Evolutionary conservation across 192 early-diverging fungal species (phyloP), one percentile per base, ranked within the genome.

Genomic region (Coemansia sp.): DNA sequence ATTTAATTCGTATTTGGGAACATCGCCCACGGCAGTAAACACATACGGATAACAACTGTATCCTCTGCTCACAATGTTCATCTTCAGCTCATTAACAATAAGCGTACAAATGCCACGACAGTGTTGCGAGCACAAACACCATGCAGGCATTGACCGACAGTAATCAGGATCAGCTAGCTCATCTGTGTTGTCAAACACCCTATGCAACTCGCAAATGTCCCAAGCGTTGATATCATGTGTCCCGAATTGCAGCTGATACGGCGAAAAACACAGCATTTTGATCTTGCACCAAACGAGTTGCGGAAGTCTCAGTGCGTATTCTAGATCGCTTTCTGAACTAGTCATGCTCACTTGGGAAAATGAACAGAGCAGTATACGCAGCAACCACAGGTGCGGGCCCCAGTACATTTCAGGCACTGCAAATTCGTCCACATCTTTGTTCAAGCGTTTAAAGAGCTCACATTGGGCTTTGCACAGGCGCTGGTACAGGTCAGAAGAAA

Each of bases 101-200:
- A 77, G 54, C 22, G 75, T 72, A 50, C 75, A 77, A 1, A 72
- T 72, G 1, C 69, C 75, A 12, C 58, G 59, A 24, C 75, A 77
- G 37, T 77, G 66, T 0, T 25, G 48, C 0, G 5, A 7, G 38
- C 75, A 77, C 1, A 66, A 25, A 17, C 69, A 72, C 75, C 75
- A 77, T 4, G 59, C 53, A 5, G 69, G 75, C 23, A 62, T 57
- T 10, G 75, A 68, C 21, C 66, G 62, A 29, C 60, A 65, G 27
- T 53, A 66, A 1, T 9, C 5, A 7, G 25, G 14, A 11, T 43
- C 11, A 11, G 1, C 51, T 24, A 53, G 51, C 51, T 53, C 51
- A 4, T 53, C 24, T 2, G 0, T 3, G 51, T 12, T 23, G 0
- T 11, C 23, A 53, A 53, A 53, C 51, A 50, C 12, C 17, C 15